phyloP scores from a whole-genome alignment of 2,329 filamentous ascomycete species.

The Botrytis fragariae region DNA sequence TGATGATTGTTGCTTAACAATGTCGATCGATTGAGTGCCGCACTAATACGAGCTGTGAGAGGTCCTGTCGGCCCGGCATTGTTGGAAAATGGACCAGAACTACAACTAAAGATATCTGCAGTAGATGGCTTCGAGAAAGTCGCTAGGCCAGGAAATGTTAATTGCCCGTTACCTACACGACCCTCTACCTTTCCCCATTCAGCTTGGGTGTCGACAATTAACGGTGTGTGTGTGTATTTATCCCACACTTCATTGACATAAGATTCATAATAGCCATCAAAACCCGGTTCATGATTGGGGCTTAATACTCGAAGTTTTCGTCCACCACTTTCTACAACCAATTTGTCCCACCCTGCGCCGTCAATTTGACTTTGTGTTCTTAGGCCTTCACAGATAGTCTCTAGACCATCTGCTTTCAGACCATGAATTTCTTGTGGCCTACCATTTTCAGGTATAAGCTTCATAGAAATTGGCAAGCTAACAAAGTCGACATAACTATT shows the following conservation, averaged over 20 bases:
- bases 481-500: slow-evolving; percentile 72
- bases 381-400: slow-evolving; percentile 53
- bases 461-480: slow-evolving; percentile 58
- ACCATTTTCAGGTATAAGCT: slow-evolving; percentile 46
- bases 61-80: slow-evolving; percentile 25
- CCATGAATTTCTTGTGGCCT: slow-evolving; percentile 53
- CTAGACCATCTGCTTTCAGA: slow-evolving; percentile 53
- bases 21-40: slow-evolving; percentile 34
- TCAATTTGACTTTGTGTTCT: slow-evolving; percentile 55
- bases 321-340: slow-evolving; percentile 41
- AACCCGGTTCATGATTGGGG: slow-evolving; percentile 42
- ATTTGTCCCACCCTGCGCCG: slow-evolving; percentile 58
- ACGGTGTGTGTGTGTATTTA: slow-evolving; percentile 41
- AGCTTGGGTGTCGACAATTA: slow-evolving; percentile 64
- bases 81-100: slow-evolving; percentile 57
- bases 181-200: slow-evolving; percentile 53
- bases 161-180: slow-evolving; percentile 40
- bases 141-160: slow-evolving; percentile 43
- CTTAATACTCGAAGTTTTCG: slow-evolving; percentile 44
- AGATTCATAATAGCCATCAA: slow-evolving; percentile 45
- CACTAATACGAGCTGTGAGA: slow-evolving; percentile 30
- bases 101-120: slow-evolving; percentile 65
- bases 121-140: slow-evolving; percentile 57
- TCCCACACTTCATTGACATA: slow-evolving; percentile 48
- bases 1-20: slow-evolving; percentile 44